phyloP scores from a whole-genome alignment of 2,329 filamentous ascomycete genomes.

The Diaporthe caulivora region DNA sequence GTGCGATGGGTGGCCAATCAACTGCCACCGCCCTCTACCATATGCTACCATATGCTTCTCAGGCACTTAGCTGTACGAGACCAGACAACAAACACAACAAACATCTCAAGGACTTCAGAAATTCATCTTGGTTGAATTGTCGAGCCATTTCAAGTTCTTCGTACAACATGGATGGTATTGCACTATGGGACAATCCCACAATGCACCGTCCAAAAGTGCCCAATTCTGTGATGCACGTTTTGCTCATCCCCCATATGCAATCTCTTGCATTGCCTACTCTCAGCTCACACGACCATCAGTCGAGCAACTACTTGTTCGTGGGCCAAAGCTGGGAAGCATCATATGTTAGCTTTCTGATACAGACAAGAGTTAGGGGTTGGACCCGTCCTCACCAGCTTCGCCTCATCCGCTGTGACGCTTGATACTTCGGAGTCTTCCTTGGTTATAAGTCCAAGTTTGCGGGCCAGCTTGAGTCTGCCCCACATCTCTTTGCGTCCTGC shows the following conservation, averaged over 20 bases:
- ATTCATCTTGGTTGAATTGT: not conserved
- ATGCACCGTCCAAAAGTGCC: not conserved
- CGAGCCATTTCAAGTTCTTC: not conserved
- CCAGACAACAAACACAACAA: not conserved
- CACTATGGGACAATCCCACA: not conserved
- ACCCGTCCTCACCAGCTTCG: slow-evolving; percentile 63
- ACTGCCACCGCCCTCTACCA: not conserved
- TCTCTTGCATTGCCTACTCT: not conserved
- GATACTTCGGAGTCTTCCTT: slow-evolving; percentile 72
- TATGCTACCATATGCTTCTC: not conserved
- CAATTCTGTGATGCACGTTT: not conserved
- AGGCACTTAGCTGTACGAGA: not conserved
- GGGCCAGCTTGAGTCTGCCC: slow-evolving; percentile 74
- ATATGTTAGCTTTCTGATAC: not conserved
- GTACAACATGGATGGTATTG: not conserved
- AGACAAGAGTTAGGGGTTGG: not conserved
- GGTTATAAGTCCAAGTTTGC: slow-evolving; percentile 79
- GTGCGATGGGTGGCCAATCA: not conserved
- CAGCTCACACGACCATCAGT: no score
- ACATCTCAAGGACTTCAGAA: not conserved
- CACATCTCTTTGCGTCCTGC: slow-evolving; percentile 87
- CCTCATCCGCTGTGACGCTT: slow-evolving; percentile 77
- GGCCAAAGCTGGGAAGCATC: slow-evolving; percentile 1
- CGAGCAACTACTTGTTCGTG: not conserved
- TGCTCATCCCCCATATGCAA: not conserved